Conservation (phyloP, 2,329 filamentous ascomycete species). For the Ophiostoma populinum region DNA sequence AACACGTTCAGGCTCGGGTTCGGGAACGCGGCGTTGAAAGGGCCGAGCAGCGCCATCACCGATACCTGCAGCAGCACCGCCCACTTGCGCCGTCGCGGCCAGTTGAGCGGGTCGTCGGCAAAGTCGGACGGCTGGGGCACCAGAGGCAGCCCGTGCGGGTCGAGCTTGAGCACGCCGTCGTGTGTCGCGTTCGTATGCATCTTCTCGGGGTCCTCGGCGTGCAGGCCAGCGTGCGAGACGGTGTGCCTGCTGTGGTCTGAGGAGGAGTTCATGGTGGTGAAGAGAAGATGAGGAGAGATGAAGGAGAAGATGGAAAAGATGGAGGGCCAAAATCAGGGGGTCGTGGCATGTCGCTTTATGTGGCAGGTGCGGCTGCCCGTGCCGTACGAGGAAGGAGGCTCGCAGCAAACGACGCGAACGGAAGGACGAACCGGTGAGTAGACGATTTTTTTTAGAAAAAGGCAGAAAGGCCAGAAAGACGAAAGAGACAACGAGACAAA, state of each 20-base stretch:
- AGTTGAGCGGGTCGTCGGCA: constrained; percentile 11
- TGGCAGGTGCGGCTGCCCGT: no score
- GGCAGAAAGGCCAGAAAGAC: no score
- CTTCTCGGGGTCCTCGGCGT: constrained; percentile 1
- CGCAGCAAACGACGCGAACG: no score
- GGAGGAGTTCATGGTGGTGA: background rate
- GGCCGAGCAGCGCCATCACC: constrained; percentile 10
- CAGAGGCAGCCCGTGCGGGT: constrained; percentile 9
- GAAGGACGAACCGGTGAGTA: no score
- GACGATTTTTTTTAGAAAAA: no score
- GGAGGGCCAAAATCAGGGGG: background rate
- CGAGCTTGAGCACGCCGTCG: constrained; percentile 3
- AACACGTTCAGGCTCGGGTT: constrained; percentile 8
- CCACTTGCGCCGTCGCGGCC: constrained; percentile 11
- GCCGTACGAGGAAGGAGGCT: no score
- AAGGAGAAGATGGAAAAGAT: background rate
- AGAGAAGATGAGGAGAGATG: background rate
- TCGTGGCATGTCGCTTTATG: background rate
- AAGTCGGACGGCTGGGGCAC: constrained; percentile 9
- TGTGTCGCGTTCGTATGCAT: no score
- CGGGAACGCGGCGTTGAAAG: constrained; percentile 10
- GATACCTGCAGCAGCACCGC: constrained; percentile 10
- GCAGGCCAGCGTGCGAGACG: constrained; percentile 4
- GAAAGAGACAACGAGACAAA: no score
- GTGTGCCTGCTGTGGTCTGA: background rate